Percentiles rank a stretch among this genome's conserved stretches.
Conservation (phyloP, 2,329 filamentous ascomycete species). For the Calonectria naviculata region DNA sequence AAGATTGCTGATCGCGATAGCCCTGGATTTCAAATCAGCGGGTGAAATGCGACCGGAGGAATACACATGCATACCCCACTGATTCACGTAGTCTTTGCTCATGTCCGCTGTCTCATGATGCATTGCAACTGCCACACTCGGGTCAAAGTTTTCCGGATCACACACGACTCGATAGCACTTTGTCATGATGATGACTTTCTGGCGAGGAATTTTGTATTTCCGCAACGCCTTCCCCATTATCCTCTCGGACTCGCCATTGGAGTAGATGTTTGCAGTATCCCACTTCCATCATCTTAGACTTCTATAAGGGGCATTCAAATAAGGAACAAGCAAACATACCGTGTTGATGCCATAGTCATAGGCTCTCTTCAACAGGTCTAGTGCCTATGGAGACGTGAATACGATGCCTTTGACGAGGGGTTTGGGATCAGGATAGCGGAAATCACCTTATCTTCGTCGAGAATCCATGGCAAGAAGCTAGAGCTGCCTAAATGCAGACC, state of each 20-base stretch:
- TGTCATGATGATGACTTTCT: background rate
- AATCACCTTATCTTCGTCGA: background rate
- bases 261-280: background rate
- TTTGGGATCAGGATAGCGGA: background rate
- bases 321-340: background rate
- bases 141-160: background rate
- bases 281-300: background rate
- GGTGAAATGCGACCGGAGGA: background rate
- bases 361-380: background rate
- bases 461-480: background rate
- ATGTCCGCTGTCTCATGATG: background rate
- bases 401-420: background rate
- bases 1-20: background rate
- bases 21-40: background rate
- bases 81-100: background rate
- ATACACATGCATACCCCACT: background rate
- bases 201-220: background rate
- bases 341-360: background rate
- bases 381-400: background rate
- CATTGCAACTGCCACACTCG: slow-evolving; percentile 24
- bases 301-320: background rate
- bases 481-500: background rate
- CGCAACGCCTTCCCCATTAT: background rate
- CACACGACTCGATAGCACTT: background rate
- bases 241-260: background rate